Conservation (phyloP, 164 flowering plant species). For the Kalanchoe fedtschenkoi region DNA sequence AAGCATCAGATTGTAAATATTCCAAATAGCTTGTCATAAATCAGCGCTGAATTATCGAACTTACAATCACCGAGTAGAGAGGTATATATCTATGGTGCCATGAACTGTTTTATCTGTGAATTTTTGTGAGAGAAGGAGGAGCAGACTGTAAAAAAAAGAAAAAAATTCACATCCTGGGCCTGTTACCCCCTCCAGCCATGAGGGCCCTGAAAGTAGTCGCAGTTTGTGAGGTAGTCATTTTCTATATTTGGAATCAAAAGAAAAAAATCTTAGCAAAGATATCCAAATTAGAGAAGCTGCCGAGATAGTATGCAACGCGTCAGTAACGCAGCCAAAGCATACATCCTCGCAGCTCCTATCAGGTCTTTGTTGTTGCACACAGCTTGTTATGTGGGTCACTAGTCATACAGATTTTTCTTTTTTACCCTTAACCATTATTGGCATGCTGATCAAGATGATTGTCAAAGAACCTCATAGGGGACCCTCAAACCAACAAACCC, state of each 20-base stretch:
- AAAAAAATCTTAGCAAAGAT: background rate
- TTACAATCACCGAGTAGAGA: no score
- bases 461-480: background rate
- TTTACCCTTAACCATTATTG: slow-evolving; percentile 2
- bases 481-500: background rate
- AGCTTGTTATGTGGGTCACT: slow-evolving; percentile 2
- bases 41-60: no score
- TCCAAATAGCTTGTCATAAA: no score
- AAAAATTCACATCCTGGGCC: no score
- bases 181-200: no score
- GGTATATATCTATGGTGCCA: no score
- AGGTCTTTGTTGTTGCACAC: background rate
- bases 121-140: no score
- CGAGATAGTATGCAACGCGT: background rate
- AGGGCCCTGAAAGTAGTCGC: no score
- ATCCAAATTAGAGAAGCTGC: background rate
- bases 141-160: no score
- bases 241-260: background rate
- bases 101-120: no score
- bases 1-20: no score
- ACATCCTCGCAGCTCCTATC: background rate
- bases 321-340: background rate
- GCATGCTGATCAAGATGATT: slow-evolving; percentile 1
- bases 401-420: background rate
- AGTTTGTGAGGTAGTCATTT: background rate